phyloP scores from a whole-genome alignment of 208 protist species.

The Trypanosomatidae sp. region DNA sequence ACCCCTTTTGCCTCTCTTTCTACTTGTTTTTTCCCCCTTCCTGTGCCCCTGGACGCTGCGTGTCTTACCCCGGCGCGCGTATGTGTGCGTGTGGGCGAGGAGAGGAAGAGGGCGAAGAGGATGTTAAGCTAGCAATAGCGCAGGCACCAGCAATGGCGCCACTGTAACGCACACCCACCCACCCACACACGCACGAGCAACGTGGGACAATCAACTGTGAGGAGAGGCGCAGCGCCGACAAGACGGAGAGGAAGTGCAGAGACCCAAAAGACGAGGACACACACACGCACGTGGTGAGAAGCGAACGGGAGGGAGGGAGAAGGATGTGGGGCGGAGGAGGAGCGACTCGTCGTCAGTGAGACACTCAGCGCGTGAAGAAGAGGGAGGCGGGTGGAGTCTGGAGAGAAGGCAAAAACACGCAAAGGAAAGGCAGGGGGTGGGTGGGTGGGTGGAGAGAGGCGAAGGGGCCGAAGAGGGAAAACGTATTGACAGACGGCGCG shows the following conservation, averaged over 20 bases:
- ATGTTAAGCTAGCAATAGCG: no score
- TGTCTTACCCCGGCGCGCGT: background rate
- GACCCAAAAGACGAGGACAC: background rate
- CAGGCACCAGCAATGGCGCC: no score
- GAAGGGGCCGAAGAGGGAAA: no score
- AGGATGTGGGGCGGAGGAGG: background rate
- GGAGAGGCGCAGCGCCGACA: background rate
- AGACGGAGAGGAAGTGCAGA: background rate
- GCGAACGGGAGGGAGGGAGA: background rate
- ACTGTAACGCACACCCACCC: no score
- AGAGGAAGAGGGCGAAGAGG: background rate
- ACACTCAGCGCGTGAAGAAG: no score
- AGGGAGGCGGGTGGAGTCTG: no score
- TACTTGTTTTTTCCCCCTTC: slow-evolving; percentile 3
- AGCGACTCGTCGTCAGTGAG: no score
- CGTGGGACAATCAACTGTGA: background rate
- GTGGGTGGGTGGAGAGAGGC: background rate
- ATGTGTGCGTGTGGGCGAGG: background rate
- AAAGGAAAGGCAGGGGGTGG: background rate
- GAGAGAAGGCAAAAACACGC: no score
- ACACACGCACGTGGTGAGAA: background rate
- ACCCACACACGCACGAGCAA: no score
- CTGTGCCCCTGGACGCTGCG: background rate
- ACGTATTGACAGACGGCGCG: no score
- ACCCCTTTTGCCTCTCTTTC: background rate